phyloP scores from a whole-genome alignment of 2,329 filamentous ascomycete genomes.

The Hymenoscyphus occultus region DNA sequence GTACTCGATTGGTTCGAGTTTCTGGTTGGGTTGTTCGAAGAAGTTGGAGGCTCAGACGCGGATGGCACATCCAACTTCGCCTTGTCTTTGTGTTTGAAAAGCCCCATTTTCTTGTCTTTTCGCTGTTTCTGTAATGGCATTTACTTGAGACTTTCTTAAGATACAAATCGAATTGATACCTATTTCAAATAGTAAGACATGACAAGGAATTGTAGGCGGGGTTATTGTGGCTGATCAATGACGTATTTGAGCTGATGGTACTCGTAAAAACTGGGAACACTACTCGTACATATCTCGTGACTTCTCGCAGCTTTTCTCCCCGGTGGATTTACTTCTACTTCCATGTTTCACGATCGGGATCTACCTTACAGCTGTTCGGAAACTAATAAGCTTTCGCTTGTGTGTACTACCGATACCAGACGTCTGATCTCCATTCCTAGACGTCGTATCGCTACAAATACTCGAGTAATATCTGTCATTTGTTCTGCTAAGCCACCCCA shows the following conservation, averaged over 20 bases:
- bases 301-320: no score
- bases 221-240: conserved; percentile 1
- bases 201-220: background rate
- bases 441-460: no score
- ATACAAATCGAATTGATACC: no score
- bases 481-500: no score
- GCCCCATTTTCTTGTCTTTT: conserved; percentile 19
- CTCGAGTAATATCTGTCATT: no score
- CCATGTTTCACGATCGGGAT: no score
- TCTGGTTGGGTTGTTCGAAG: background rate
- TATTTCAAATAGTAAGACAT: background rate
- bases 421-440: no score
- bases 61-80: conserved; percentile 15
- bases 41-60: conserved; percentile 1
- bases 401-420: no score
- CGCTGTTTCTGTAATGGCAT: conserved; percentile 8
- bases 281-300: no score
- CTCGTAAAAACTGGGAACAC: background rate
- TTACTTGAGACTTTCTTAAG: background rate
- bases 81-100: conserved; percentile 28
- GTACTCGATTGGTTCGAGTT: conserved; percentile 5
- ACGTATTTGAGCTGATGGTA: background rate
- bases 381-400: no score
- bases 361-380: no score
- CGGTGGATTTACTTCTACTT: no score